Evolutionary conservation across 2,329 filamentous ascomycete genomes (phyloP).

Genomic region (Aspergillus texensis): DNA sequence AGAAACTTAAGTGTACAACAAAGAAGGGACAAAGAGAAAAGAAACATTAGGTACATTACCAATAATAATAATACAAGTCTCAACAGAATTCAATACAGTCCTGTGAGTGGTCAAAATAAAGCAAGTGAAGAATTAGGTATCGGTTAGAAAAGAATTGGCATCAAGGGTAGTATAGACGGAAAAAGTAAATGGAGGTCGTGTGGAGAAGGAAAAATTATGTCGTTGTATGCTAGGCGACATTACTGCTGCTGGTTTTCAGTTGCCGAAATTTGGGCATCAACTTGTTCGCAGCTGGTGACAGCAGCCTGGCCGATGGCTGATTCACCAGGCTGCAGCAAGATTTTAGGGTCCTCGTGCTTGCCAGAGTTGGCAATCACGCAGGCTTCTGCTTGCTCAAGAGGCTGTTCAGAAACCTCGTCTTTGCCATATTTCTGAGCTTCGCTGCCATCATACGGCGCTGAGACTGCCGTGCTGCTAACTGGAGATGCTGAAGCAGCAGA

Average conservation of each 20-base stretch:
- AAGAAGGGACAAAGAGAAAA: constrained; percentile 9
- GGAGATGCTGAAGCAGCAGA: constrained; percentile 16
- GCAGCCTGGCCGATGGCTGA: constrained; percentile 4
- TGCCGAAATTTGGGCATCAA: not conserved
- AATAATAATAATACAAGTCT: constrained; percentile 23
- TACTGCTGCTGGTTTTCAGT: not conserved
- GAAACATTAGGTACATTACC: constrained; percentile 18
- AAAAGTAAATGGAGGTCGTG: not conserved
- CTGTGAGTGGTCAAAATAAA: not conserved
- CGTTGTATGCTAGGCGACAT: constrained; percentile 1
- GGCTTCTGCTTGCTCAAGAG: not conserved
- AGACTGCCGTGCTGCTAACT: constrained; percentile 13
- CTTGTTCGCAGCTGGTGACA: constrained; percentile 4
- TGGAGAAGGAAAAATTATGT: not conserved
- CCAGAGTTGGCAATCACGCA: constrained; percentile 1
- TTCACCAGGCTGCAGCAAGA: constrained; percentile 8
- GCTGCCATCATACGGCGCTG: constrained; percentile 6
- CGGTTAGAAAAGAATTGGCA: not conserved
- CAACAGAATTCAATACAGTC: constrained; percentile 1
- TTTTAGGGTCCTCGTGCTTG: constrained; percentile 1
- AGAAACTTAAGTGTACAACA: constrained; percentile 24
- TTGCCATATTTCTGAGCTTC: constrained; percentile 2
- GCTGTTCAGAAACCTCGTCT: constrained; percentile 10
- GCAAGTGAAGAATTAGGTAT: constrained; percentile 9
- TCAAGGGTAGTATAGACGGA: not conserved